phyloP scores from a whole-genome alignment of 2,329 filamentous ascomycete genomes.

The Xylariaceae sp. region DNA sequence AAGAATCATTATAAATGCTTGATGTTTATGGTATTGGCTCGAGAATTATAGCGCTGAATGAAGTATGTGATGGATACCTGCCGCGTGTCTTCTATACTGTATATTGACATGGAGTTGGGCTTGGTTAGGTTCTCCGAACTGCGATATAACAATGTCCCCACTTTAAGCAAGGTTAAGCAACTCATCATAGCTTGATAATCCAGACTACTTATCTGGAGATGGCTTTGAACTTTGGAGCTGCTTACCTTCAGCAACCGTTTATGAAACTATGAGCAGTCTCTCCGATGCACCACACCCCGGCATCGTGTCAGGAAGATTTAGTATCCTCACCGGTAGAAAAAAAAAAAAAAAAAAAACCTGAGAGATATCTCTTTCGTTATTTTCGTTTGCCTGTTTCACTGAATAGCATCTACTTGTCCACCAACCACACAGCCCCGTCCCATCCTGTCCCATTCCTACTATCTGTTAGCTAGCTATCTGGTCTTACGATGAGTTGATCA shows the following conservation, averaged over 20 bases:
- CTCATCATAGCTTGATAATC: no score
- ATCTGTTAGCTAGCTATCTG: background rate
- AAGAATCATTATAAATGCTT: constrained; percentile 8
- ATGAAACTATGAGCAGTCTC: background rate
- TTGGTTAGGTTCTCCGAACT: no score
- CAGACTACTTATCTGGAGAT: background rate
- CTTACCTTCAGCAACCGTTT: background rate
- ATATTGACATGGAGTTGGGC: background rate
- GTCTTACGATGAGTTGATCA: background rate
- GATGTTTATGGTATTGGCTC: constrained; percentile 1
- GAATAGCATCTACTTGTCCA: background rate
- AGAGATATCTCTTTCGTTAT: no score
- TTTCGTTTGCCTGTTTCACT: no score
- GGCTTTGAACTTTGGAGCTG: background rate
- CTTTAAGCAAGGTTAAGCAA: no score
- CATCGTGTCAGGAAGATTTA: background rate
- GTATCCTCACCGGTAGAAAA: no score
- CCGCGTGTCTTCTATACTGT: no score
- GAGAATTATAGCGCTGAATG: background rate
- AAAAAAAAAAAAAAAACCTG: no score
- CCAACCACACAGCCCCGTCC: background rate
- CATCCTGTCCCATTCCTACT: background rate
- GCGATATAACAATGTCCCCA: no score
- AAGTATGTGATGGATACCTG: background rate
- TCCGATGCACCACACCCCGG: background rate